Evolutionary conservation across 805 yeast genomes (phyloP).

Genomic region (Blastobotrys americana): DNA sequence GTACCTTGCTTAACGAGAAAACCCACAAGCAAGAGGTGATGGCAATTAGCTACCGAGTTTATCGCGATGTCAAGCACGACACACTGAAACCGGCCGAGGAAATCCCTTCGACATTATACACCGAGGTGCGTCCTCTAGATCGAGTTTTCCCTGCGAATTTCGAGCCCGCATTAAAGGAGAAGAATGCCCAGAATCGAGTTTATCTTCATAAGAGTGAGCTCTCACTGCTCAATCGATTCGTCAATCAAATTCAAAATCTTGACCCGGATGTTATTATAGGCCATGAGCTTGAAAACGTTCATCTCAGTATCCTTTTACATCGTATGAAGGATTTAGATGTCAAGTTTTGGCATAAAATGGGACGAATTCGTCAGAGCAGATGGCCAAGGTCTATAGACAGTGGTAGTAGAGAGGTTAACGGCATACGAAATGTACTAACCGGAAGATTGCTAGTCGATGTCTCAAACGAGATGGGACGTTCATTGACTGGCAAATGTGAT

Average conservation of each 20-base stretch:
- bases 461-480: constrained; percentile 91
- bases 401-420: constrained; percentile 28
- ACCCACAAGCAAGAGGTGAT: constrained; percentile 81
- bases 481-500: constrained; percentile 84
- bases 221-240: constrained; percentile 62
- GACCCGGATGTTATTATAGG: constrained; percentile 94
- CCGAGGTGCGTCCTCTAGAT: constrained; percentile 71
- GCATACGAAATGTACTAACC: constrained; percentile 61
- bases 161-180: constrained; percentile 43
- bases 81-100: constrained; percentile 57
- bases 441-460: constrained; percentile 90
- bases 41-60: constrained; percentile 71
- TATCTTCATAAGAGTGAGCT: constrained; percentile 66
- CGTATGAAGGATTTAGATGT: constrained; percentile 70
- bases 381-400: constrained; percentile 71
- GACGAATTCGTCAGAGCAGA: constrained; percentile 60
- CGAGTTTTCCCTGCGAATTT: constrained; percentile 70
- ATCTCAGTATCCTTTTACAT: constrained; percentile 72
- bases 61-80: constrained; percentile 63
- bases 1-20: constrained; percentile 69
- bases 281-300: constrained; percentile 72
- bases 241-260: constrained; percentile 60
- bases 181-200: constrained; percentile 37
- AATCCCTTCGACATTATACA: constrained; percentile 54
- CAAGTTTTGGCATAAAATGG: constrained; percentile 73